phyloP scores from a whole-genome alignment of 495 filamentous ascomycete genomes.

The Podospora sp. region DNA sequence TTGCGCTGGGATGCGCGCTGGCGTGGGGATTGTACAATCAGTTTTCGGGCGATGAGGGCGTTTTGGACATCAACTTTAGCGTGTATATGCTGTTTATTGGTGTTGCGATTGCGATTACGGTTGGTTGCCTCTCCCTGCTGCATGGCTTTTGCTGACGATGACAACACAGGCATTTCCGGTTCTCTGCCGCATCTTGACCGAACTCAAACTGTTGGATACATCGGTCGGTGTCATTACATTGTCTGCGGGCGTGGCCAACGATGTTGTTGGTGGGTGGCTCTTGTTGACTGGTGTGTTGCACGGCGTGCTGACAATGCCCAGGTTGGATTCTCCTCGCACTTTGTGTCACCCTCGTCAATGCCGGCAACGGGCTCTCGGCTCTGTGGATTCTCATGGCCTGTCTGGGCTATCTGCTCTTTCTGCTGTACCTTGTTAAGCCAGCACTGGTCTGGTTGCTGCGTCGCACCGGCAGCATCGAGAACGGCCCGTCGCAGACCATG shows the following conservation, averaged over 20 bases:
- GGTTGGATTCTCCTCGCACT: constrained; percentile 94
- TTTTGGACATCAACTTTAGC: constrained; percentile 67
- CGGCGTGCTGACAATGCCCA: background rate
- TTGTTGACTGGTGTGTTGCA: background rate
- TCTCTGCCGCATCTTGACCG: constrained; percentile 88
- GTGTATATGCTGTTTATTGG: constrained; percentile 91
- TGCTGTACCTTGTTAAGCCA: constrained; percentile 75
- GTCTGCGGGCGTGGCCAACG: constrained; percentile 94
- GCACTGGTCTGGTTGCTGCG: constrained; percentile 75
- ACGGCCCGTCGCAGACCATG: constrained; percentile 85
- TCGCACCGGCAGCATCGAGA: constrained; percentile 75
- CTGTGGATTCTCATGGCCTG: constrained; percentile 81
- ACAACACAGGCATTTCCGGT: constrained; percentile 74
- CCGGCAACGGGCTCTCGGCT: constrained; percentile 77
- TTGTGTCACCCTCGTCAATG: constrained; percentile 92
- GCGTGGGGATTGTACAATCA: constrained; percentile 83
- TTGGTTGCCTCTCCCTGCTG: background rate
- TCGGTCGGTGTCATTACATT: constrained; percentile 87
- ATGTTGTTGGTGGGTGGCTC: constrained; percentile 54
- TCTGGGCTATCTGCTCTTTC: constrained; percentile 73
- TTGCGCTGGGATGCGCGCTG: constrained; percentile 67
- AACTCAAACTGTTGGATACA: constrained; percentile 82
- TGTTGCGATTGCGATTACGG: constrained; percentile 88
- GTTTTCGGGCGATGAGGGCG: constrained; percentile 54
- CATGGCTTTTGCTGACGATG: background rate